Evolutionary conservation across 2,329 filamentous ascomycete species (phyloP).

Genomic region (Davidsoniella australis): DNA sequence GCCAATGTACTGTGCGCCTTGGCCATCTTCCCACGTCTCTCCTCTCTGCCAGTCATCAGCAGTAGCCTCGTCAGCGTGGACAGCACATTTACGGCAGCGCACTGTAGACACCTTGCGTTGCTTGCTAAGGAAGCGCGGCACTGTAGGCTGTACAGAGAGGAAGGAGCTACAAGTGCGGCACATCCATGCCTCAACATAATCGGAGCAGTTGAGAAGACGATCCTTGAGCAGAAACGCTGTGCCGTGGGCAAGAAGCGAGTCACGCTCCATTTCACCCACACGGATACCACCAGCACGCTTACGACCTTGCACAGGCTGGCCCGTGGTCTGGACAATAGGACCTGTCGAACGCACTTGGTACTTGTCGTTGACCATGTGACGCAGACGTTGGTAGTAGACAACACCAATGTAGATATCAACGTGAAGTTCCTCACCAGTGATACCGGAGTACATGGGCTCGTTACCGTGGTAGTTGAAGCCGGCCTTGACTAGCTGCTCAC

Average conservation of each 20-base stretch:
- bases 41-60: conserved; percentile 38
- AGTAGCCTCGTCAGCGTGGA: conserved; percentile 37
- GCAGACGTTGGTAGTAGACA: conserved; percentile 92
- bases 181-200: conserved; percentile 78
- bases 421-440: conserved; percentile 83
- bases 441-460: conserved; percentile 95
- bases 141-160: conserved; percentile 67
- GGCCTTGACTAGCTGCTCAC: conserved; percentile 83
- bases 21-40: conserved; percentile 84
- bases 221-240: conserved; percentile 91
- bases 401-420: conserved; percentile 94
- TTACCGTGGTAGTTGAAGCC: conserved; percentile 98
- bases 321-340: conserved; percentile 74
- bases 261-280: conserved; percentile 98
- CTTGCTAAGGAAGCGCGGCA: conserved; percentile 45
- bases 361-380: conserved; percentile 99
- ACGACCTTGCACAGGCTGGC: conserved; percentile 91
- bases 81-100: conserved; percentile 65
- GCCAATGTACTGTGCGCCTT: conserved; percentile 68
- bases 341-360: conserved; percentile 95
- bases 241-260: conserved; percentile 85
- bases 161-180: conserved; percentile 84
- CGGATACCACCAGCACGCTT: conserved; percentile 96
- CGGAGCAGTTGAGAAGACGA: conserved; percentile 89
- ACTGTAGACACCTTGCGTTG: conserved; percentile 52